phyloP scores from a whole-genome alignment of 2,329 filamentous ascomycete genomes.

The Talaromyces sp. region DNA sequence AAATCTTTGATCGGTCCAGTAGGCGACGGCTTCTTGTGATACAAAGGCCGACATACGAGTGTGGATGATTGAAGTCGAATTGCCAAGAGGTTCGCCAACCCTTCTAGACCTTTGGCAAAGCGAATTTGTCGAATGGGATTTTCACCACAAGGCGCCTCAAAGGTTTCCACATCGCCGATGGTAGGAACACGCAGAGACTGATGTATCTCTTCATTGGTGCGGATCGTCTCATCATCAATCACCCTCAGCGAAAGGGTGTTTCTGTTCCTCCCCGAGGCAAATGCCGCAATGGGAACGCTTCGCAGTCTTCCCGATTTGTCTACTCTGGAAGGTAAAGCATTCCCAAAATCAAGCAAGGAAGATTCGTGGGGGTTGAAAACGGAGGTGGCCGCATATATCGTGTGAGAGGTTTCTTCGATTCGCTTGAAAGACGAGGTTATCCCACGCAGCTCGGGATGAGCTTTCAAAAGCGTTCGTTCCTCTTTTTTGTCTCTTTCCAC shows the following conservation, averaged over 20 bases:
- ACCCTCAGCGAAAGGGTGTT: slow-evolving; percentile 42
- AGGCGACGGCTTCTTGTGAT: slow-evolving; percentile 24
- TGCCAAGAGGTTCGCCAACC: slow-evolving; percentile 32
- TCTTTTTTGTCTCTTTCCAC: background rate
- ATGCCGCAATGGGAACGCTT: slow-evolving; percentile 30
- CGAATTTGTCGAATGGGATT: slow-evolving; percentile 50
- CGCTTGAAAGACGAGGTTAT: slow-evolving; percentile 23
- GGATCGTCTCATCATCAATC: slow-evolving; percentile 23
- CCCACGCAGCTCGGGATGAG: slow-evolving; percentile 29
- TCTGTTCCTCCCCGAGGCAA: slow-evolving; percentile 39
- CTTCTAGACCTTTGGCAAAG: slow-evolving; percentile 41
- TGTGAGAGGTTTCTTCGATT: slow-evolving; percentile 27
- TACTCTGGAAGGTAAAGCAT: slow-evolving; percentile 34
- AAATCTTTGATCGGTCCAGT: background rate
- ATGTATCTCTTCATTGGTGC: slow-evolving; percentile 27
- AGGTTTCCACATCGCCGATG: slow-evolving; percentile 27
- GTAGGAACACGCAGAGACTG: slow-evolving; percentile 34
- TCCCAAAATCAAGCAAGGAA: slow-evolving; percentile 45
- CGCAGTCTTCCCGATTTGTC: slow-evolving; percentile 16
- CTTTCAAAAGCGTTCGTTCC: slow-evolving; percentile 19
- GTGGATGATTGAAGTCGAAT: slow-evolving; percentile 43
- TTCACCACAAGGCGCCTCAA: slow-evolving; percentile 17
- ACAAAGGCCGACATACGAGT: slow-evolving; percentile 42
- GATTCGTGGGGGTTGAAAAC: slow-evolving; percentile 31
- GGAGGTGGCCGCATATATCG: slow-evolving; percentile 21